A percentile compares a stretch with the other conserved stretches of the same genome.
Evolutionary conservation across 139 green algal genomes (phyloP).

Genomic region (Chlorella sp.): DNA sequence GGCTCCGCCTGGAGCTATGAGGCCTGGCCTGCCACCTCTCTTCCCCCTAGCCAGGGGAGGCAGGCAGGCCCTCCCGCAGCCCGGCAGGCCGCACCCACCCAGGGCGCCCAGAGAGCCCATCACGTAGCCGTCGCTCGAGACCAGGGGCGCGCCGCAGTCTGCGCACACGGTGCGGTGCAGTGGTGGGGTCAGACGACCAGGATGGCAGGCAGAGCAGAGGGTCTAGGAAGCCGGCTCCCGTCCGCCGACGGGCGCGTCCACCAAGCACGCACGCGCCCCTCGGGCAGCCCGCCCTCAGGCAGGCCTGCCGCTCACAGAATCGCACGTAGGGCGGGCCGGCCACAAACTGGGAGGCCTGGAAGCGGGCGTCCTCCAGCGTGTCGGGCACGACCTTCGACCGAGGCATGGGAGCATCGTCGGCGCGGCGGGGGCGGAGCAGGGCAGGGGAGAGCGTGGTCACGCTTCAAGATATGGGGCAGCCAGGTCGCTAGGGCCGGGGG

Average conservation of each 20-base stretch:
- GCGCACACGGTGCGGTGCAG: not conserved
- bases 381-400: no score
- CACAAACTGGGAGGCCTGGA: constrained; percentile 3
- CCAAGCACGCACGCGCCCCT: not conserved
- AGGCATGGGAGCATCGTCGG: no score
- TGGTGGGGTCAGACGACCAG: not conserved
- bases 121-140: constrained; percentile 13
- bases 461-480: no score
- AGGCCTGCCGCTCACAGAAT: not conserved
- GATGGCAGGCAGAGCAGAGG: not conserved
- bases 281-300: not conserved
- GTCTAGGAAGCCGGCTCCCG: not conserved
- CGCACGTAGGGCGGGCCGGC: not conserved
- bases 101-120: constrained; percentile 10
- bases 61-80: no score
- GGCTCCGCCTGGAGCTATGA: no score
- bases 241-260: not conserved
- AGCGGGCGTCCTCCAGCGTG: constrained; percentile 12
- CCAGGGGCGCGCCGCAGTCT: not conserved
- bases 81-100: no score
- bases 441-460: no score
- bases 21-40: no score
- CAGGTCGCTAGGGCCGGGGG: no score
- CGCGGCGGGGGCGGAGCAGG: no score
- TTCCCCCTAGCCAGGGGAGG: no score